Evolutionary conservation across 2,329 filamentous ascomycete species (phyloP), one percentile per base, ranked within the genome.

Genomic region (Neonectria faginata): DNA sequence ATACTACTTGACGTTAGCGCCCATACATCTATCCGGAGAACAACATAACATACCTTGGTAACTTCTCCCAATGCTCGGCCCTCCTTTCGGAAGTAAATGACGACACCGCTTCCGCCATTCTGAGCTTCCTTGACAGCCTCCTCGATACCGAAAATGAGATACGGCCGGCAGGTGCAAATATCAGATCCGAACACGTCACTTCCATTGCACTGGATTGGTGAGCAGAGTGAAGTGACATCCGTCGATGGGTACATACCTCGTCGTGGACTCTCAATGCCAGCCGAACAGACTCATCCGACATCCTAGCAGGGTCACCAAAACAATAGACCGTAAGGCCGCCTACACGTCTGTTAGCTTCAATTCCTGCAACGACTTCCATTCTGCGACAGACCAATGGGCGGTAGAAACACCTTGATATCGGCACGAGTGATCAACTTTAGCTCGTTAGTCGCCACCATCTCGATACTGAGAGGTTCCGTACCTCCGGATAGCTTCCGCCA

Each of bases 31-130:
- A 16, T n/a, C 44, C n/a, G 36, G 52, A 27, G 18, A 36, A 39
- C 27, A 18, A 14, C 14, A n/a, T 56, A 42, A 71, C 85, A 87
- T 75, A 97, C 94, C 77, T 97, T 97, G 58, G 94, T 97, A 31
- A 99, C 96, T 79, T 99, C 96, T 57, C 96, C 96, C 7, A 98
- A 84, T 41, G 95, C 96, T 71, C 96, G 88, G 33, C 96, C 96
- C 83, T 99, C 96, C 79, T 99, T 99, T 71, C 96, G 90, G 88
- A 98, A 99, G 79, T 99, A 99, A 77, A 98, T 97, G 58, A 98
- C 96, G 22, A 97, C 93, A 61, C 95, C 95, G 72, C 91, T 95
- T 52, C 95, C 95, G 57, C 95, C 95, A 61, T 92, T 93, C 78
- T 98, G 96, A 11, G 96, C 96, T 81, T 98, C 94, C 76, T 97